Base-by-base conservation (phyloP, 2,329 filamentous ascomycete genomes). In the Massarina eburnea region DNA sequence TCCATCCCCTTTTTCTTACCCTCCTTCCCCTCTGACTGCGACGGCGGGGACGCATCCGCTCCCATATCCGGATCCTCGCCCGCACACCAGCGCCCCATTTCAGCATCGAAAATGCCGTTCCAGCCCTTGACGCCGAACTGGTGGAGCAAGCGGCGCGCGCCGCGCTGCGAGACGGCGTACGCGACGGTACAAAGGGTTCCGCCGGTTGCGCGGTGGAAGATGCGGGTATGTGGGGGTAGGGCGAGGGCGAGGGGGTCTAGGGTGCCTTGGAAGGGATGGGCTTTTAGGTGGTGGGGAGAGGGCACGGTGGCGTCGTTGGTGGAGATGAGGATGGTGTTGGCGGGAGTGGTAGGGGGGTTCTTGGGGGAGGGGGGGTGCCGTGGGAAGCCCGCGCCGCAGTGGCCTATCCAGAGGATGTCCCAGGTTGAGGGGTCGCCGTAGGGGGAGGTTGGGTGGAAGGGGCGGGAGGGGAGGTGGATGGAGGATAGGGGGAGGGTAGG, bases 381-480 rank as follows among this genome's bases (percentile, higher is more conserved):
- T 9, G 62, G 60, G 37, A 65, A 59, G 26, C 60, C 60, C 19
- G 58, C 52, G 24, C 62, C 62, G 49, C 62, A 65, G 45, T 65
- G 62, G 14, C 72, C 72, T 8, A 71, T 61, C 69, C 69, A 72
- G 21, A 74, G 60, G 27, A 73, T 53, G 44, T 74, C 71, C 71
- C 71, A 73, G 34, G 67, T 45, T 18, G 51, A 24, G 15, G 62
- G 59, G 44, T 71, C 67, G 1, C 59, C 62, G 35, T 66, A 66
- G 14, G 68, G 67, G n/a, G 59, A 68, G n/a, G 42, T 66, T 40
- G 30, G 49, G 19, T 24, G 40, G 39, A 17, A 4, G 33, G 33
- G 29, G 50, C 18, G 46, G 24, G 0, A 46, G 47, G 22, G 29
- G 52, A 29, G 22, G 54, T 17, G 39, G 4, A 55, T 38, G 2